Evolutionary conservation across 352 stramenopile genomes (phyloP).

Genomic region (Phytophthora constricta): DNA sequence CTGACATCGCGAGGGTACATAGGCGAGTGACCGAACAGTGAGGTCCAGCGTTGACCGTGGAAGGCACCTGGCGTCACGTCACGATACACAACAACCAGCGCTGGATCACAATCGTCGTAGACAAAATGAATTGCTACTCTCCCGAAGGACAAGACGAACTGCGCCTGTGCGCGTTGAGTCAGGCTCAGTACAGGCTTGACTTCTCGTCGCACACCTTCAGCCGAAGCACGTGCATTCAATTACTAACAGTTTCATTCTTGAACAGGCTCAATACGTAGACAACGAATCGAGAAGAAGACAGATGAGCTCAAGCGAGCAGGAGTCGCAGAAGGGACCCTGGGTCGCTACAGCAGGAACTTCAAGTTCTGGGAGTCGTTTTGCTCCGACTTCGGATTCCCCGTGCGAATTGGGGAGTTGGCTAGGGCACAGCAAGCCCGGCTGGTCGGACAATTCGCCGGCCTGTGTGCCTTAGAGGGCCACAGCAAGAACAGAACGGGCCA

Average conservation of each 20-base stretch:
- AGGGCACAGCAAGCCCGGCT: conserved; percentile 27
- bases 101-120: conserved; percentile 6
- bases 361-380: conserved; percentile 20
- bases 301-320: not conserved
- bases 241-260: not conserved
- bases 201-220: conserved; percentile 12
- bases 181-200: conserved; percentile 15
- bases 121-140: conserved; percentile 11
- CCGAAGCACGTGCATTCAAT: conserved; percentile 1
- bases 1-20: not conserved
- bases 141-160: conserved; percentile 2
- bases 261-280: not conserved
- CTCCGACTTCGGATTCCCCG: conserved; percentile 17
- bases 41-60: not conserved
- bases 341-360: conserved; percentile 18
- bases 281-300: conserved; percentile 1
- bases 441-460: conserved; percentile 27
- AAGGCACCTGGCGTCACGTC: conserved; percentile 8
- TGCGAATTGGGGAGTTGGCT: conserved; percentile 34
- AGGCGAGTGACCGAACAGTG: not conserved
- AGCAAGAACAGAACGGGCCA: conserved; percentile 26
- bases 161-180: conserved; percentile 14
- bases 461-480: conserved; percentile 27
- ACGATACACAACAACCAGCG: conserved; percentile 6
- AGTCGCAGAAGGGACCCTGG: not conserved